phyloP scores from a whole-genome alignment of 2,329 filamentous ascomycete species.

The Exophiala lecanii-corni region DNA sequence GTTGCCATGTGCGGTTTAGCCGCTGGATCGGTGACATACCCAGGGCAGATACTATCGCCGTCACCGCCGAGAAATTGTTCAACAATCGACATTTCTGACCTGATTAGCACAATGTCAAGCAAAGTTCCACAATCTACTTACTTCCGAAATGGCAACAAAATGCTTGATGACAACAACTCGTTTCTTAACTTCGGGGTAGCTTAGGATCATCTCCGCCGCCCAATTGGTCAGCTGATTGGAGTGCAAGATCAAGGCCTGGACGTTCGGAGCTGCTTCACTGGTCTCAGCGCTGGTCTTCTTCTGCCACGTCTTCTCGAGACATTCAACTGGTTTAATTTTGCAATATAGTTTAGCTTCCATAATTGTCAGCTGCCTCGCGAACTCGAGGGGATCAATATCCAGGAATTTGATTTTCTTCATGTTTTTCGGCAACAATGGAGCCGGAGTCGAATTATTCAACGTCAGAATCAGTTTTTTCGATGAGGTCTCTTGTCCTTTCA shows the following conservation, averaged over 20 bases:
- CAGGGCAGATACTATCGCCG: slow-evolving; percentile 93
- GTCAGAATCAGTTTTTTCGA: slow-evolving; percentile 84
- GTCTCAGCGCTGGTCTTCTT: slow-evolving; percentile 78
- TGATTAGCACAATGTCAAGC: slow-evolving; percentile 22
- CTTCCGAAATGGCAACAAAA: slow-evolving; percentile 93
- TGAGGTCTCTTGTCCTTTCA: slow-evolving; percentile 81
- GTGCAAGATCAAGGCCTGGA: slow-evolving; percentile 93
- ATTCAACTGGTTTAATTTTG: slow-evolving; percentile 94
- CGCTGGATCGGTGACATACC: slow-evolving; percentile 93
- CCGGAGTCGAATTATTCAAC: slow-evolving; percentile 72
- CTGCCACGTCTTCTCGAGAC: slow-evolving; percentile 97
- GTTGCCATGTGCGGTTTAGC: slow-evolving; percentile 87
- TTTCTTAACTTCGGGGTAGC: slow-evolving; percentile 90
- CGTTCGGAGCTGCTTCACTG: slow-evolving; percentile 82
- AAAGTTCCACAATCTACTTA: slow-evolving; percentile 46
- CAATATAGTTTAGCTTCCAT: slow-evolving; percentile 92
- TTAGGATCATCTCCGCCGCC: slow-evolving; percentile 98
- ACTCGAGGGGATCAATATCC: slow-evolving; percentile 92
- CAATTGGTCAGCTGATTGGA: slow-evolving; percentile 99
- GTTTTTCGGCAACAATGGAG: slow-evolving; percentile 93
- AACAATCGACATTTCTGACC: slow-evolving; percentile 80
- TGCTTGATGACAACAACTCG: slow-evolving; percentile 97
- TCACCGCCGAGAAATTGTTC: slow-evolving; percentile 97
- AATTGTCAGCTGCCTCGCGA: slow-evolving; percentile 94
- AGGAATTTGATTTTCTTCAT: slow-evolving; percentile 99